A percentile compares a stretch with the other conserved stretches of the same genome.
phyloP scores from a whole-genome alignment of 1,139 yeast species.

The Hyphopichia wangnamkhiaoensis region DNA sequence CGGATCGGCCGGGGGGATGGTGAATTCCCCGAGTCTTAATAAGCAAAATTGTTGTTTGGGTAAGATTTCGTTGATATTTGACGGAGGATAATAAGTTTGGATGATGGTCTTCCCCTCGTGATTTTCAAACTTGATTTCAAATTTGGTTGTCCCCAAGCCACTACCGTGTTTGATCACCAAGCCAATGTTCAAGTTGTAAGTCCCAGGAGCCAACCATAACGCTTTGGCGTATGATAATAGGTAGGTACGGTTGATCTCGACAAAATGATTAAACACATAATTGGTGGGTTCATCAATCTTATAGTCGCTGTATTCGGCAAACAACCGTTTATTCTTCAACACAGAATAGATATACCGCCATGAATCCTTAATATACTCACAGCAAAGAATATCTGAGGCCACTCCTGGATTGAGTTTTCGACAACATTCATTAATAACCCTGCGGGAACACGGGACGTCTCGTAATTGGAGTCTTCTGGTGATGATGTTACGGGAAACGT shows the following conservation, averaged over 20 bases:
- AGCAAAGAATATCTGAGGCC: conserved; percentile 9
- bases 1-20: conserved; percentile 16
- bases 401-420: not conserved
- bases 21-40: conserved; percentile 54
- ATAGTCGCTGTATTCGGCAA: conserved; percentile 54
- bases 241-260: conserved; percentile 51
- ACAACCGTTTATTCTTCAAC: conserved; percentile 51
- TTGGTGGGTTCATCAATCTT: conserved; percentile 52
- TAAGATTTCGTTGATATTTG: conserved; percentile 56
- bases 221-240: conserved; percentile 48
- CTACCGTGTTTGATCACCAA: conserved; percentile 52
- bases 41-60: conserved; percentile 56
- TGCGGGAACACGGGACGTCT: not conserved
- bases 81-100: conserved; percentile 55
- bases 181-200: conserved; percentile 53
- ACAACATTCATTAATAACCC: not conserved
- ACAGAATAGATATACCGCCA: conserved; percentile 57
- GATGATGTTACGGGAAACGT: conserved; percentile 32
- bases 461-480: conserved; percentile 15
- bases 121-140: conserved; percentile 40
- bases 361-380: conserved; percentile 46
- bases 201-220: conserved; percentile 53
- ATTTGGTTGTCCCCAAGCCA: conserved; percentile 62
- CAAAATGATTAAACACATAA: conserved; percentile 44
- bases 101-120: conserved; percentile 20